Evolutionary conservation across 2,329 filamentous ascomycete genomes (phyloP).

Genomic region (Beauveria varroae): DNA sequence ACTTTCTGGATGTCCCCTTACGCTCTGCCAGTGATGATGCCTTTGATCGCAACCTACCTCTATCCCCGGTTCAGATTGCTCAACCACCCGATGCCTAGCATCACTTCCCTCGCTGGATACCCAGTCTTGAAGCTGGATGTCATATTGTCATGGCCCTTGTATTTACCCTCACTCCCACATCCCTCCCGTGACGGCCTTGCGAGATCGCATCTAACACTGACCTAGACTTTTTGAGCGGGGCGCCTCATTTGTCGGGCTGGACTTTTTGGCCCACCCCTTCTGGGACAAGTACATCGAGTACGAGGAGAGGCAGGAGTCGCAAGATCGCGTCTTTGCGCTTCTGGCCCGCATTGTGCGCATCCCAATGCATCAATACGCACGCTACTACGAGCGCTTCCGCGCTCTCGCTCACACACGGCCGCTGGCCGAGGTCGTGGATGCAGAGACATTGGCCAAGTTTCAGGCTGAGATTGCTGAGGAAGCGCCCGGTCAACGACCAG

Average conservation of each 20-base stretch:
- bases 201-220: conserved; percentile 21
- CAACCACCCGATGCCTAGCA: conserved; percentile 10
- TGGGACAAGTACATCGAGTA: conserved; percentile 99
- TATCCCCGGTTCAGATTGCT: conserved; percentile 13
- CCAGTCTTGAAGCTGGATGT: conserved; percentile 5
- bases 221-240: conserved; percentile 88
- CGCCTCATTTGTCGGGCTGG: conserved; percentile 74
- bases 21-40: conserved; percentile 56
- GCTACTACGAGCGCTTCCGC: conserved; percentile 89
- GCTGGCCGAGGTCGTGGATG: conserved; percentile 62
- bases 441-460: conserved; percentile 61
- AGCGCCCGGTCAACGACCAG: conserved; percentile 49
- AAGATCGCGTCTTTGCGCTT: conserved; percentile 79
- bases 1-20: conserved; percentile 56
- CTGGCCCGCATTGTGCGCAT: conserved; percentile 77
- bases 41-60: conserved; percentile 31
- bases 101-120: conserved; percentile 3
- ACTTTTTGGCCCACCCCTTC: conserved; percentile 91
- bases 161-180: conserved; percentile 18
- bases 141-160: conserved; percentile 12
- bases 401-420: conserved; percentile 67
- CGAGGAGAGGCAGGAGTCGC: conserved; percentile 79
- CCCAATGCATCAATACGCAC: conserved; percentile 90
- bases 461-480: conserved; percentile 66
- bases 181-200: background rate